A percentile compares a stretch with the other conserved stretches of the same genome.
Conservation (phyloP, 176 grass and related monocot genomes). For the Juncus inflexus region DNA sequence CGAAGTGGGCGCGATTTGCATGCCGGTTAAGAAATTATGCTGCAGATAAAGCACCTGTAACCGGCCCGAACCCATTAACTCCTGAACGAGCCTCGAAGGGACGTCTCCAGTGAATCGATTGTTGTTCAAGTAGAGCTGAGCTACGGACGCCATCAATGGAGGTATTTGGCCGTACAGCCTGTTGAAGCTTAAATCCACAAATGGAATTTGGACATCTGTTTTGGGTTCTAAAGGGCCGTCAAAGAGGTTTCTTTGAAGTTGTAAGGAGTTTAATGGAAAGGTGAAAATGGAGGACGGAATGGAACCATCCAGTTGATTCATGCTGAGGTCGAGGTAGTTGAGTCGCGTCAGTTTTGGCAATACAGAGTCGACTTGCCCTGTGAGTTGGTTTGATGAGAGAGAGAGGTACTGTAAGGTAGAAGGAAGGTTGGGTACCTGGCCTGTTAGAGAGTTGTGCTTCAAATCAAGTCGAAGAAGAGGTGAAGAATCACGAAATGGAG, state of each 20-base stretch:
- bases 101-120: conserved; percentile 94
- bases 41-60: conserved; percentile 90
- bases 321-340: conserved; percentile 75
- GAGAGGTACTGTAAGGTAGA: conserved; percentile 65
- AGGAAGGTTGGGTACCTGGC: conserved; percentile 50
- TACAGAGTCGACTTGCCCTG: conserved; percentile 42
- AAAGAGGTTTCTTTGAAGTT: conserved; percentile 91
- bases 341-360: conserved; percentile 47
- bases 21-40: conserved; percentile 90
- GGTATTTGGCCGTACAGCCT: conserved; percentile 64
- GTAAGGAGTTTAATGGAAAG: conserved; percentile 59
- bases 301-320: conserved; percentile 68
- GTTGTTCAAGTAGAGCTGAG: conserved; percentile 91
- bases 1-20: conserved; percentile 70
- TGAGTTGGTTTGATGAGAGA: conserved; percentile 51
- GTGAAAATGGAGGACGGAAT: conserved; percentile 63
- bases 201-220: conserved; percentile 52
- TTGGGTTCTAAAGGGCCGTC: conserved; percentile 43
- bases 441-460: conserved; percentile 63
- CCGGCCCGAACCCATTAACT: conserved; percentile 57
- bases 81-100: conserved; percentile 67
- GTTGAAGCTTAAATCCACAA: conserved; percentile 90
- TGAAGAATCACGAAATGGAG: conserved; percentile 51
- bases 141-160: conserved; percentile 60
- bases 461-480: conserved; percentile 74